Conservation (phyloP, 305 asterid genomes). For the Fraxinus xanthoxyloides region DNA sequence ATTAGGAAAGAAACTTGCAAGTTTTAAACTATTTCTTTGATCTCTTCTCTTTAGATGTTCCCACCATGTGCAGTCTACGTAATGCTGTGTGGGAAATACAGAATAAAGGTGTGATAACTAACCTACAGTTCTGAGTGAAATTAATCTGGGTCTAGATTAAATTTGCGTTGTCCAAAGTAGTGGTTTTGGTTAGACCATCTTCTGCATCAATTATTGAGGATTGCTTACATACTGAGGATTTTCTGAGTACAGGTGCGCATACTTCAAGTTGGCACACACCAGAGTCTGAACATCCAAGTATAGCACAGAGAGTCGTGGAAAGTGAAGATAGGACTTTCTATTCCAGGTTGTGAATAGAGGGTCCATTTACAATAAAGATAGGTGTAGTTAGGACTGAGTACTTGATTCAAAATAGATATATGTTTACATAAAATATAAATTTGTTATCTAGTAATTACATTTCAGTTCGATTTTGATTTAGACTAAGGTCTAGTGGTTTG, state of each 20-base stretch:
- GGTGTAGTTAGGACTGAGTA: background rate
- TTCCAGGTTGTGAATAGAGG: background rate
- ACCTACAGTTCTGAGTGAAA: background rate
- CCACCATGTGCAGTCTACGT: background rate
- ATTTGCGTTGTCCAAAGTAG: background rate
- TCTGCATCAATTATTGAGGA: background rate
- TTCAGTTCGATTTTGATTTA: background rate
- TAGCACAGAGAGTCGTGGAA: background rate
- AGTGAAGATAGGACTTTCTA: background rate
- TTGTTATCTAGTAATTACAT: background rate
- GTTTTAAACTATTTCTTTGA: background rate
- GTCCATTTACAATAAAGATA: background rate
- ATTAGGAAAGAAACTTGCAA: background rate
- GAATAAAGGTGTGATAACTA: background rate
- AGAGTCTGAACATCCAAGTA: background rate
- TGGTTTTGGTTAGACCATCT: background rate
- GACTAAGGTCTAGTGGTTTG: background rate
- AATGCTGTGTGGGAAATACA: background rate
- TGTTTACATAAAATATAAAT: background rate
- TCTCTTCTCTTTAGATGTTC: background rate
- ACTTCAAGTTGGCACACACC: background rate
- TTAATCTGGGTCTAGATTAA: background rate
- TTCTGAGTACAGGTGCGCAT: background rate
- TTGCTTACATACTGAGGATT: background rate
- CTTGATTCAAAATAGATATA: background rate